Evolutionary conservation across 768 basidiomycete species (phyloP), one percentile per base, ranked within the genome.

Genomic region (Suillus alpinus): DNA sequence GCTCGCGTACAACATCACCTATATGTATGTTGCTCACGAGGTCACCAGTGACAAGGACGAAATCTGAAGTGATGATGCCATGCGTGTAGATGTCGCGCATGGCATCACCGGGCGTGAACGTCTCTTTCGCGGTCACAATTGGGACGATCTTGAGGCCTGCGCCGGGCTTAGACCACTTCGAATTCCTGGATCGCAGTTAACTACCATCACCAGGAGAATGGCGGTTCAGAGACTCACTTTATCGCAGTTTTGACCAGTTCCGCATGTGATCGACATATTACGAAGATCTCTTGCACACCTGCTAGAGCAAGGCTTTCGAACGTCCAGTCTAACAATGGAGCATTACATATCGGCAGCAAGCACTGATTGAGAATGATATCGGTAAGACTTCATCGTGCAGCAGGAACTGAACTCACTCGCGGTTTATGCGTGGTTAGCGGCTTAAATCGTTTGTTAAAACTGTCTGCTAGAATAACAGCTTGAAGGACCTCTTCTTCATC

Each of bases 401-500:
- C 52, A 59, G 44, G 32, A 53, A 58, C 37, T 34, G 18, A 18
- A 74, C 87, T 75, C 72, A 93, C 94, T 74, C 95, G 84, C 63
- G 95, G 95, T 76, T 87, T 91, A 71, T 86, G 85, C 39, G 84
- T 82, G 41, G 94, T 95, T n/a, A 97, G 82, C 20, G 95, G 95
- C 59, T 89, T 83, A 70, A 98, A 96, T 59, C 94, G 85, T 68
- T 88, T 91, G 80, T 97, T 95, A 79, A 95, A 97, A 65, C 93
- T 95, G 72, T 99, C 96, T 12, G 96, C 94, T 44, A 99, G 87
- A 47, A 99, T 87, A 59, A 98, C 91, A 18, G 96, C 96, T 69
- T 98, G 95, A 0, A 98, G 79, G 20, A 92, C 86, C 56, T 97
- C 90, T 57, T 95, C 92, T 55, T 94, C 88, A 14, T 87, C 86